Evolutionary conservation across 139 green algal species (phyloP), one percentile per base, ranked within the genome.

Genomic region (Chlamydomonas schloesseri): DNA sequence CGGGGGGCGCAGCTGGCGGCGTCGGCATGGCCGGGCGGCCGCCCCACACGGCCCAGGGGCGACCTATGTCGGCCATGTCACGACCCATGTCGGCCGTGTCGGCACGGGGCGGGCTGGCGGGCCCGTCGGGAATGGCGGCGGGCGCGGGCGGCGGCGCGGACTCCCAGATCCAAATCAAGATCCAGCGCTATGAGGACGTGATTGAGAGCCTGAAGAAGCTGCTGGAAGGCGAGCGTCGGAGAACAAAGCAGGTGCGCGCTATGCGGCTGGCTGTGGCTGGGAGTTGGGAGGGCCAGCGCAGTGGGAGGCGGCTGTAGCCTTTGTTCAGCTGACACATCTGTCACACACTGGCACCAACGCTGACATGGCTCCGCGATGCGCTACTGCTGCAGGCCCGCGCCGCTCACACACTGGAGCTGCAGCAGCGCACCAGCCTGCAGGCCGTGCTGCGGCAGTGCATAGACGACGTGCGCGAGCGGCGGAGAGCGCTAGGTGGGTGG

Each of bases 181-280:
- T 86, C 60, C 71, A 88, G 81, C 81, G 87, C 4, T 91, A 91
- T 37, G 87, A 91, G 81, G 87, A 88, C 58, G 82, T 91, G 34
- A 88, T 91, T n/a, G 82, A 88, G 17, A 88, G 87, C 58, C 74
- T 91, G 67, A 86, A 86, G 88, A 34, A 46, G 75, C 70, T 91
- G 60, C 36, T 88, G 70, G 88, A 88, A 64, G 76, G 82, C 17
- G 88, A 88, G 82, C 74, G 82, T 34, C 75, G 76, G 75, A 82
- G 88, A 69, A 88, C 87, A 24, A 81, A 77, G 81, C 87, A 89
- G 86, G 87, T 82, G 33, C 75, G 82, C 1, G 5, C 6, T 50
- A 8, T 50, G 42, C 42, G 42, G n/a, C n/a, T n/a, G n/a, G n/a
- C n/a, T n/a, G n/a, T n/a, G n/a, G n/a, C n/a, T n/a, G n/a, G n/a